phyloP scores from a whole-genome alignment of 306 rosid genomes.

The Heteromeles arbutifolia region DNA sequence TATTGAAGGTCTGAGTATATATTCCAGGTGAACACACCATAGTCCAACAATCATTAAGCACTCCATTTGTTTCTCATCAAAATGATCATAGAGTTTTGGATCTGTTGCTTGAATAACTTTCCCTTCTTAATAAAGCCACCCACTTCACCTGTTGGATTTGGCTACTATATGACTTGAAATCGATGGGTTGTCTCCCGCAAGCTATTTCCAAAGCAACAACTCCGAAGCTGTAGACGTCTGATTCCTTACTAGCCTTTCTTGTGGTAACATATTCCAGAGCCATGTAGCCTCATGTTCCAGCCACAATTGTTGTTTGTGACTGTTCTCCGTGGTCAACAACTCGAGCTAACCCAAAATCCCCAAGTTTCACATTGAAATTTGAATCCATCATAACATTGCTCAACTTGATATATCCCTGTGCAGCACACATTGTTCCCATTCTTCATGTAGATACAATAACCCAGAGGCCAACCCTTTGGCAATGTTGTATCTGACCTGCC shows the following conservation, averaged over 20 bases:
- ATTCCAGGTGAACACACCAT: slow-evolving; percentile 7
- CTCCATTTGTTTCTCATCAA: slow-evolving; percentile 2
- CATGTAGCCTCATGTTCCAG: background rate
- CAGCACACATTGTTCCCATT: too few relatives aligned
- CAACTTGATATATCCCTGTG: too few relatives aligned
- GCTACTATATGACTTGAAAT: background rate
- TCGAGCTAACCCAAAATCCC: background rate
- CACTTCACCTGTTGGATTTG: background rate
- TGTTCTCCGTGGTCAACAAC: background rate
- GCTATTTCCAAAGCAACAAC: background rate
- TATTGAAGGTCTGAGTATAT: background rate
- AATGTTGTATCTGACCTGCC: background rate
- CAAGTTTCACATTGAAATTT: background rate
- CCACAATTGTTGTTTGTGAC: background rate
- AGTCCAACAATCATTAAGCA: background rate
- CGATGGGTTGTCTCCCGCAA: background rate
- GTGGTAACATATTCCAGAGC: background rate
- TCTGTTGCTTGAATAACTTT: background rate
- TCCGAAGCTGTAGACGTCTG: background rate
- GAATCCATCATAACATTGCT: background rate
- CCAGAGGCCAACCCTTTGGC: too few relatives aligned
- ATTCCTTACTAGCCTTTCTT: background rate
- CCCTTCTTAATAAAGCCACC: background rate
- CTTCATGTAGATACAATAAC: too few relatives aligned
- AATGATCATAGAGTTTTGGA: background rate